Evolutionary conservation across 163 green algal species (phyloP).

Genomic region (Chloromonas sp.): DNA sequence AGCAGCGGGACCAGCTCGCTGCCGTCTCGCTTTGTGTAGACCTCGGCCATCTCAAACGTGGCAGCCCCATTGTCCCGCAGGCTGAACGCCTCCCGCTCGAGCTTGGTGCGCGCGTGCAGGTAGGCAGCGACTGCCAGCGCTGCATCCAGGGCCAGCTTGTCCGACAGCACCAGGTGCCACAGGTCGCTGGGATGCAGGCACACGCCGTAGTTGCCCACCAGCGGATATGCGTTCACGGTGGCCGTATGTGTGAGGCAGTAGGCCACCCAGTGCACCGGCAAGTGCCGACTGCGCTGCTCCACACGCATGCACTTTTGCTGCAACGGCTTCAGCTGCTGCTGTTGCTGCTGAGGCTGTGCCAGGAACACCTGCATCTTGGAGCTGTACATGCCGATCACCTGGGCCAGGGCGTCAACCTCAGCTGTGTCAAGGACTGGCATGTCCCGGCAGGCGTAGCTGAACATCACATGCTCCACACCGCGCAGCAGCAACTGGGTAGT

Average conservation of each 20-base stretch:
- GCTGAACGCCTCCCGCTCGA: conserved; percentile 16
- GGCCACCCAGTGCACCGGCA: conserved; percentile 35
- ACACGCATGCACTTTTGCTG: conserved; percentile 10
- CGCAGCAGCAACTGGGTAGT: conserved; percentile 3
- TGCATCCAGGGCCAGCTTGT: conserved; percentile 28
- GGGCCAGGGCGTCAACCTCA: conserved; percentile 16
- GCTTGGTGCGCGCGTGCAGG: conserved; percentile 11
- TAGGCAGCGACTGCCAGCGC: conserved; percentile 34
- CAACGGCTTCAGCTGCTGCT: not conserved
- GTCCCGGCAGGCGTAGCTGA: not conserved
- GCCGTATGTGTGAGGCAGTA: conserved; percentile 29
- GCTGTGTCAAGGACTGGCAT: too few species aligned
- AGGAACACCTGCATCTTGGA: not conserved
- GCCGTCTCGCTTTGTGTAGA: conserved; percentile 7
- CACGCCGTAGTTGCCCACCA: conserved; percentile 23
- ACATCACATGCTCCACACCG: conserved; percentile 27
- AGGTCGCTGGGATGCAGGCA: conserved; percentile 22
- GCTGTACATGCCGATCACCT: conserved; percentile 36
- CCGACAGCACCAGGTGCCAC: conserved; percentile 43
- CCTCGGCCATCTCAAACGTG: conserved; percentile 21
- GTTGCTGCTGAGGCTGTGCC: not conserved
- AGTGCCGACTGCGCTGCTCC: conserved; percentile 40
- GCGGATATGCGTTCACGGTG: not conserved
- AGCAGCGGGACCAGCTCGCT: not conserved
- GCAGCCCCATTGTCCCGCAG: conserved; percentile 16